Evolutionary conservation across 805 yeast genomes (phyloP).

Genomic region (Starmerella geochares): DNA sequence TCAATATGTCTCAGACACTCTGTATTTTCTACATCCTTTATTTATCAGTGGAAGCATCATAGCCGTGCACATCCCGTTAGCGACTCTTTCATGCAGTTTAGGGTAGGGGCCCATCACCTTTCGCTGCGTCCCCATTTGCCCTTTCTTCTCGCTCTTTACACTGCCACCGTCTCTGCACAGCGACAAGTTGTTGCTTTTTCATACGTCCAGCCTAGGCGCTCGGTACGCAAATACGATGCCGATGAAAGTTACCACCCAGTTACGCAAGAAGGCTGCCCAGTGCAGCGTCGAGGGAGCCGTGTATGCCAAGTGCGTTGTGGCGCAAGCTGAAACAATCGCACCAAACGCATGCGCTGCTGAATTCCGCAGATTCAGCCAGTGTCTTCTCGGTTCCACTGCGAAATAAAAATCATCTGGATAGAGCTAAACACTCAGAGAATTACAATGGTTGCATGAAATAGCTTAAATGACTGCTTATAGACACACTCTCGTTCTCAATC

Average conservation of each 20-base stretch:
- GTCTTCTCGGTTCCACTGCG: conserved; percentile 8
- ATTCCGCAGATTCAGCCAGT: conserved; percentile 19
- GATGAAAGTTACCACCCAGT: conserved; percentile 16
- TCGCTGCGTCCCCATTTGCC: background rate
- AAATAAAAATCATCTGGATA: background rate
- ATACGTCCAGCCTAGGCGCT: background rate
- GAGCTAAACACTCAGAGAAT: background rate
- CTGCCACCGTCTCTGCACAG: too few relatives aligned
- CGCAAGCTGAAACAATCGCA: conserved; percentile 21
- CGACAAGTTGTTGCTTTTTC: too few relatives aligned
- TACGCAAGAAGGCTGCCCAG: conserved; percentile 20
- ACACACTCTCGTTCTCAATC: conserved; percentile 5
- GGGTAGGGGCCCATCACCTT: background rate
- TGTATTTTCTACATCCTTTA: too few relatives aligned
- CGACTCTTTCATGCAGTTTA: too few relatives aligned
- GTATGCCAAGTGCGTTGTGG: conserved; percentile 24
- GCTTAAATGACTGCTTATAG: background rate
- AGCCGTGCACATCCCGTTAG: too few relatives aligned
- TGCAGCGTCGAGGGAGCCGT: conserved; percentile 21
- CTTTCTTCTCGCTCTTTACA: background rate
- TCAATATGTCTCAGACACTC: background rate
- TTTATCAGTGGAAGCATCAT: too few relatives aligned
- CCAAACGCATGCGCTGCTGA: conserved; percentile 23
- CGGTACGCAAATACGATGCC: conserved; percentile 1
- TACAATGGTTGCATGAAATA: too few relatives aligned